phyloP scores from a whole-genome alignment of 257 asterid genomes.

The Coffea canephora region DNA sequence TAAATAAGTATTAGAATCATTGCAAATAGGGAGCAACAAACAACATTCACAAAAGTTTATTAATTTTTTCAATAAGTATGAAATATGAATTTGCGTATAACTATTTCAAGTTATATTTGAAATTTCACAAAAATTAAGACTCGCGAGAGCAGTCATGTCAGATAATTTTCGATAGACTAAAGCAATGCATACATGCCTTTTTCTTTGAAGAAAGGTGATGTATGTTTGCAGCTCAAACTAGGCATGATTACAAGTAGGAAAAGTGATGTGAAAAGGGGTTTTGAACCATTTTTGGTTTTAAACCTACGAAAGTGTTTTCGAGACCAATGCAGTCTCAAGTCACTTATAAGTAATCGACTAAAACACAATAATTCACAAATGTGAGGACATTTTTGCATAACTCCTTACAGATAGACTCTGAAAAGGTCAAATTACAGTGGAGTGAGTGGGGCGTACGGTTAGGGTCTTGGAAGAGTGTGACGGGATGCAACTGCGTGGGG shows the following conservation, averaged over 20 bases:
- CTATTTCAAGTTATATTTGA: too few relatives aligned
- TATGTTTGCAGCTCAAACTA: background rate
- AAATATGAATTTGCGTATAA: too few relatives aligned
- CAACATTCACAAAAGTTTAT: too few relatives aligned
- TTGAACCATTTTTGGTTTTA: background rate
- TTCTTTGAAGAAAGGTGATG: background rate
- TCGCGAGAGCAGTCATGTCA: background rate
- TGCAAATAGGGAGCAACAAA: too few relatives aligned
- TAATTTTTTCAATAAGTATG: too few relatives aligned
- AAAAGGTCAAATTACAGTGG: background rate
- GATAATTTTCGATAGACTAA: too few relatives aligned
- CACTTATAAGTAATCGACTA: too few relatives aligned
- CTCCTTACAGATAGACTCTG: background rate
- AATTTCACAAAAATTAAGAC: too few relatives aligned
- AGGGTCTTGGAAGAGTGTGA: background rate
- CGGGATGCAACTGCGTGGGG: background rate
- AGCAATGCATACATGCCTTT: background rate
- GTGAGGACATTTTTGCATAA: background rate
- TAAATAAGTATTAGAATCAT: too few relatives aligned
- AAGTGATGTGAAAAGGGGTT: background rate
- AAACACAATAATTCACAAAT: too few relatives aligned
- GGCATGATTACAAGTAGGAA: too few relatives aligned
- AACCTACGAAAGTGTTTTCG: too few relatives aligned
- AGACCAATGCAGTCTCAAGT: background rate
- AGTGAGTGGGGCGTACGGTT: conserved; percentile 1